Percentiles rank a stretch among this genome's conserved stretches.
phyloP scores from a whole-genome alignment of 257 asterid species.

The Coffea eugenioides region DNA sequence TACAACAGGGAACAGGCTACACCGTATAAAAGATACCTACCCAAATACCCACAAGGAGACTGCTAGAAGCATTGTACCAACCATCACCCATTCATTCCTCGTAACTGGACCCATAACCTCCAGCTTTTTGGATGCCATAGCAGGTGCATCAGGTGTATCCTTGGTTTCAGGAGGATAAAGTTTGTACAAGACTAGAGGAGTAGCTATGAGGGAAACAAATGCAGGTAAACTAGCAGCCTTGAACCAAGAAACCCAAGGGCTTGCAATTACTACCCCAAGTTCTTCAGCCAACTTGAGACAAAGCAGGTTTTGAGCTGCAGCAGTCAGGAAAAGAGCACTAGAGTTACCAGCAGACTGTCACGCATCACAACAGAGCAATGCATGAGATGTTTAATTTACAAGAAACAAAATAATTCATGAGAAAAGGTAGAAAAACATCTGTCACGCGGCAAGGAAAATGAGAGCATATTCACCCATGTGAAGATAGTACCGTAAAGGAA shows the following conservation, averaged over 20 bases:
- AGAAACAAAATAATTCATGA: conserved; percentile 9
- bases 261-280: conserved; percentile 81
- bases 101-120: conserved; percentile 85
- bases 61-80: conserved; percentile 94
- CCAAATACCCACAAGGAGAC: conserved; percentile 91
- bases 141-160: conserved; percentile 97
- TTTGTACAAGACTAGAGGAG: conserved; percentile 80
- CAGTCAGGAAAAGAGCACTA: conserved; percentile 98
- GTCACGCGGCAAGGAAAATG: neutral
- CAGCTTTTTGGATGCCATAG: conserved; percentile 78
- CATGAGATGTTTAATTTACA: conserved; percentile 31
- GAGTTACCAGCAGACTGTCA: conserved; percentile 94
- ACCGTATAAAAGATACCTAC: conserved; percentile 37
- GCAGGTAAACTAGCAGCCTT: conserved; percentile 96
- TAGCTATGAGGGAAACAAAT: conserved; percentile 66
- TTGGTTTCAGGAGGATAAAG: conserved; percentile 91
- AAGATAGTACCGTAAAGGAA: neutral
- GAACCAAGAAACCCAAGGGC: conserved; percentile 96
- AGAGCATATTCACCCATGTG: neutral
- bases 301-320: conserved; percentile 96
- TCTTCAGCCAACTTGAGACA: conserved; percentile 97
- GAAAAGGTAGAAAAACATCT: neutral
- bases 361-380: conserved; percentile 35
- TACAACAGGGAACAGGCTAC: no score
- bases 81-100: conserved; percentile 84